Base-by-base conservation (phyloP, 306 rosid genomes). In the Sicyos edulis region DNA sequence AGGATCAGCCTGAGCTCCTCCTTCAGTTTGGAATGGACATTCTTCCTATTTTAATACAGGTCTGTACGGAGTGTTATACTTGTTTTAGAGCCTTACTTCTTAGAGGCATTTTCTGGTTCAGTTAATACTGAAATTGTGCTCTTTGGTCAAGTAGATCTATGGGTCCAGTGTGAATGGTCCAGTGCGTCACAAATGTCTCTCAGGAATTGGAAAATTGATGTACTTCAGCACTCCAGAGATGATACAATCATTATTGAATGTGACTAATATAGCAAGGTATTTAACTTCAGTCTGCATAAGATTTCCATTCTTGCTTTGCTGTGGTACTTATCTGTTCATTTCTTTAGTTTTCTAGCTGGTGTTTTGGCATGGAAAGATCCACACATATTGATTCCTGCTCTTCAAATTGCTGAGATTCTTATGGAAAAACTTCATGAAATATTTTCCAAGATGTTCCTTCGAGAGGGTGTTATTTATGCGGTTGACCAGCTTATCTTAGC, bases 341-440 rank as follows among this genome's bases (percentile, higher is more conserved):
- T 49, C 70, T 70, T 54, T 66, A 95, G 99, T 87, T 91, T 95
- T 77, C 77, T 95, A 84, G 97, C 99, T 40, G 97, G 99, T 40
- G 97, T 95, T 71, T 83, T 95, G 77, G 92, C 99, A 56, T 95
- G 97, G 91, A 95, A 95, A 85, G 99, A 95, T 84, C 95, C 99
- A 22, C 92, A 87, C 49, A 97, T 91, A 37, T 68, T 91, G 82
- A 78, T 89, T 70, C 99, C 99, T 67, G 91, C 99, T 55, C 89
- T 95, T 78, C 97, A 95, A 86, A 91, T 95, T 86, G 86, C 99
- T 19, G 97, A 91, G 74, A 85, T 95, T 83, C 97, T 95, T 64
- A 95, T 95, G 99, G 96, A 88, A 81, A 95, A 91, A 84, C 97
- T 95, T 80, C 96, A 88, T 22, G 90, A 63, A 75, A 91, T 86